A percentile compares a stretch with the other conserved stretches of the same genome.
Conservation (phyloP, 306 rosid species). For the Cicer bijugum region DNA sequence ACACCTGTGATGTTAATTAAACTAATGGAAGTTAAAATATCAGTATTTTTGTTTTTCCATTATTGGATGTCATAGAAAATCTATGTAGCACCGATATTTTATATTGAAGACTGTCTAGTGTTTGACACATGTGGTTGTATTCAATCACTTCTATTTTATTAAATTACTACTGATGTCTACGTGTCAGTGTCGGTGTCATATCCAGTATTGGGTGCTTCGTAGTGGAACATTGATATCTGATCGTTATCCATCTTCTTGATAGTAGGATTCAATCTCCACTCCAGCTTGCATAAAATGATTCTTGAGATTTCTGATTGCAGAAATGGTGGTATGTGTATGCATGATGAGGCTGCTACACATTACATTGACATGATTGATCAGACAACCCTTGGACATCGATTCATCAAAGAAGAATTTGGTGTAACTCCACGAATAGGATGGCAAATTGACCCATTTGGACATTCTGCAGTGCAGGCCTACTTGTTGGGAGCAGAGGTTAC, state of each 20-base stretch:
- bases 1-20: no score
- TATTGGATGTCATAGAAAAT: neutral
- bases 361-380: slow-evolving; percentile 93
- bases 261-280: slow-evolving; percentile 12
- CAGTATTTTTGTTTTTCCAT: neutral
- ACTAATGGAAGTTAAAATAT: no score
- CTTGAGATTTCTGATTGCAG: slow-evolving; percentile 47
- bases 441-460: slow-evolving; percentile 96
- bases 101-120: no score
- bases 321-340: slow-evolving; percentile 96
- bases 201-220: no score
- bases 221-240: neutral
- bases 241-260: neutral
- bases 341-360: slow-evolving; percentile 87
- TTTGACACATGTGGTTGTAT: no score
- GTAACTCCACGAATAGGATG: slow-evolving; percentile 77
- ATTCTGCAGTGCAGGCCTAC: slow-evolving; percentile 85
- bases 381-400: slow-evolving; percentile 85
- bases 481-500: slow-evolving; percentile 75
- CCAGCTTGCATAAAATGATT: slow-evolving; percentile 7
- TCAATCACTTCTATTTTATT: no score
- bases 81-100: no score
- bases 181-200: no score
- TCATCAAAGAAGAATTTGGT: slow-evolving; percentile 65
- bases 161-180: no score